phyloP scores from a whole-genome alignment of 176 grass and related monocot genomes.

The Lolium rigidum region DNA sequence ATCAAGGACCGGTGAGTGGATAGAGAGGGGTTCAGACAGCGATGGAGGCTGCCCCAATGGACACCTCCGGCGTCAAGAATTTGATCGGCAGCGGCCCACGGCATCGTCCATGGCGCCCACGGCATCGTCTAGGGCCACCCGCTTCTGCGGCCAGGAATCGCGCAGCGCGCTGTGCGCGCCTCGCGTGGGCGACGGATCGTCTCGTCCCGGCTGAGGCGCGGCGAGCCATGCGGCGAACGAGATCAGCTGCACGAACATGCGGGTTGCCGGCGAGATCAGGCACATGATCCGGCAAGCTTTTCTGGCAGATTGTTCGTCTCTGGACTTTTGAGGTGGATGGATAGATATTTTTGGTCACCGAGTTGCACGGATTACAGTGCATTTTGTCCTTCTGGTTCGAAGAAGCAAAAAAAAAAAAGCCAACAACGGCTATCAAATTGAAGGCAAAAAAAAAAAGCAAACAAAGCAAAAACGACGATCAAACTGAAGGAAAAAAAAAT shows the following conservation, averaged over 20 bases:
- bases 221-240: slow-evolving; percentile 3
- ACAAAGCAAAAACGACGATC: too few species aligned
- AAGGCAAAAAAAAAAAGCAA: too few species aligned
- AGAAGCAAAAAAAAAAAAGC: not conserved
- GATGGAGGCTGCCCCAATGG: not conserved
- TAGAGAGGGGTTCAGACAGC: not conserved
- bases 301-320: slow-evolving; percentile 18
- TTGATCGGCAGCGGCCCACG: slow-evolving; percentile 19
- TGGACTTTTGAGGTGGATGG: not conserved
- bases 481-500: too few species aligned
- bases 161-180: slow-evolving; percentile 13
- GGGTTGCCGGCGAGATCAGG: slow-evolving; percentile 24
- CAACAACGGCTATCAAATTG: not conserved
- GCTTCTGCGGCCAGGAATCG: slow-evolving; percentile 30
- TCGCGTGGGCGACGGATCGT: not conserved
- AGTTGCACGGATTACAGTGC: not conserved
- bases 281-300: slow-evolving; percentile 18
- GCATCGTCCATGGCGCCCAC: slow-evolving; percentile 22
- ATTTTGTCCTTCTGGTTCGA: not conserved
- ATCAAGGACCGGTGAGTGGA: not conserved
- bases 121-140: not conserved
- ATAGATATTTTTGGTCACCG: not conserved
- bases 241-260: slow-evolving; percentile 32
- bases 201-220: not conserved
- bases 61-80: slow-evolving; percentile 23